Percentiles rank a stretch among this genome's conserved stretches.
These are phyloP conservation scores for Fusarium brevicatenulatum DNA, from an alignment of 2,329 filamentous ascomycete genomes.

Conservation along the genomic window DNA sequence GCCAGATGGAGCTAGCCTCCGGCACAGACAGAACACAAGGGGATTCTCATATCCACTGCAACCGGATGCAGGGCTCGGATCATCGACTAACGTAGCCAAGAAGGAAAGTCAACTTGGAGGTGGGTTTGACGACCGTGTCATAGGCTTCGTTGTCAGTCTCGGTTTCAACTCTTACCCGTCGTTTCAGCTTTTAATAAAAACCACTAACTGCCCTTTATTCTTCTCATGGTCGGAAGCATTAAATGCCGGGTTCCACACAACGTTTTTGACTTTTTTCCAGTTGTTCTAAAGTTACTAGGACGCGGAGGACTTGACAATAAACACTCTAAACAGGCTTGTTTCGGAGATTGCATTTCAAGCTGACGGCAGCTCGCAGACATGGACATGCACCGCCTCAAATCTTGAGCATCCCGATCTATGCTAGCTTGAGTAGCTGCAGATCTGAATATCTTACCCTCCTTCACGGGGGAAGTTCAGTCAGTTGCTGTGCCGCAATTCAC, in stretches of 20 bases:
- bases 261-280: neutral
- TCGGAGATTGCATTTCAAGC: neutral
- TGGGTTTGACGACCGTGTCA: constrained; percentile 14
- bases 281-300: neutral
- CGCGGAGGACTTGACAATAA: neutral
- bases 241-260: neutral
- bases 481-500: constrained; percentile 12
- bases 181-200: constrained; percentile 21
- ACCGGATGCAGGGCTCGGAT: constrained; percentile 29
- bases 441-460: constrained; percentile 1
- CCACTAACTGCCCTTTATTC: neutral
- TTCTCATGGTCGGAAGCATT: neutral
- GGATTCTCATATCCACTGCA: constrained; percentile 19
- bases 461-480: neutral
- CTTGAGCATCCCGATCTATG: neutral
- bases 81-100: constrained; percentile 12
- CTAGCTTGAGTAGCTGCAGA: neutral
- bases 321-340: neutral
- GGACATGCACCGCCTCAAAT: neutral
- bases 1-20: constrained; percentile 36
- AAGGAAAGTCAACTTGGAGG: neutral
- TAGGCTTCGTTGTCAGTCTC: constrained; percentile 11
- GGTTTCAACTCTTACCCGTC: constrained; percentile 7
- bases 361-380: neutral
- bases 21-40: constrained; percentile 1